These are phyloP conservation scores for Pascua guehoae DNA, from an alignment of 1,284 basidiomycete species.

Conservation along the genomic window DNA sequence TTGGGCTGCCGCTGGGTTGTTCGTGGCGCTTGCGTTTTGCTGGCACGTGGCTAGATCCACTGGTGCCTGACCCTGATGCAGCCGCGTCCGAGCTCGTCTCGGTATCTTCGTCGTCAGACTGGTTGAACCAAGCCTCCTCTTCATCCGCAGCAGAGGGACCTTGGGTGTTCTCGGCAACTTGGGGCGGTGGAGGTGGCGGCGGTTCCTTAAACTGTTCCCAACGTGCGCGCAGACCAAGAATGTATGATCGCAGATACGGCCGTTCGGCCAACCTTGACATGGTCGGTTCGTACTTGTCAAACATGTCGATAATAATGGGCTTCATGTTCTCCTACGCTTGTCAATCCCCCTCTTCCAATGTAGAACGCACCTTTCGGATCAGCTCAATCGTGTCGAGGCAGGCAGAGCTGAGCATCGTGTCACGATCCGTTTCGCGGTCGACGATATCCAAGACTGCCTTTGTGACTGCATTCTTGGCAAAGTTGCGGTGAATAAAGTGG, in stretches of 20 bases:
- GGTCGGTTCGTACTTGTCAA: slow-evolving; percentile 68
- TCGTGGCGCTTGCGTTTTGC: slow-evolving; percentile 29
- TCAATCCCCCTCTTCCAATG: slow-evolving; percentile 1
- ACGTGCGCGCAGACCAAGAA: slow-evolving; percentile 62
- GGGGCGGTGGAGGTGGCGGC: slow-evolving; percentile 54
- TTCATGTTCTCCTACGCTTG: slow-evolving; percentile 74
- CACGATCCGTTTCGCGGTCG: slow-evolving; percentile 71
- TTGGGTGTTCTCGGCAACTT: slow-evolving; percentile 58
- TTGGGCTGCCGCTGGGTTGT: slow-evolving; percentile 17
- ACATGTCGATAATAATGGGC: slow-evolving; percentile 75
- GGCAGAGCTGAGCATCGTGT: slow-evolving; percentile 89
- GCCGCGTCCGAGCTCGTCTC: slow-evolving; percentile 7
- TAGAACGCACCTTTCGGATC: slow-evolving; percentile 67
- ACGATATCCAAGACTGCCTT: slow-evolving; percentile 79
- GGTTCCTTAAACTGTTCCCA: slow-evolving; percentile 93
- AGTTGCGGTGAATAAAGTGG: slow-evolving; percentile 75
- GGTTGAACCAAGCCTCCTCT: slow-evolving; percentile 84
- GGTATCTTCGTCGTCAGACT: slow-evolving; percentile 56
- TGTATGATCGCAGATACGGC: slow-evolving; percentile 36
- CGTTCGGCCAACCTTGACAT: slow-evolving; percentile 63
- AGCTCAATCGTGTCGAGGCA: slow-evolving; percentile 94
- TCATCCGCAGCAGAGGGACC: slow-evolving; percentile 56
- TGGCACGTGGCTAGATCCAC: slow-evolving; percentile 2
- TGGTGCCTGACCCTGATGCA: not conserved
- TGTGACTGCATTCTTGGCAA: slow-evolving; percentile 80